phyloP scores from a whole-genome alignment of 2,329 filamentous ascomycete genomes.

The Pseudogymnoascus sp. region DNA sequence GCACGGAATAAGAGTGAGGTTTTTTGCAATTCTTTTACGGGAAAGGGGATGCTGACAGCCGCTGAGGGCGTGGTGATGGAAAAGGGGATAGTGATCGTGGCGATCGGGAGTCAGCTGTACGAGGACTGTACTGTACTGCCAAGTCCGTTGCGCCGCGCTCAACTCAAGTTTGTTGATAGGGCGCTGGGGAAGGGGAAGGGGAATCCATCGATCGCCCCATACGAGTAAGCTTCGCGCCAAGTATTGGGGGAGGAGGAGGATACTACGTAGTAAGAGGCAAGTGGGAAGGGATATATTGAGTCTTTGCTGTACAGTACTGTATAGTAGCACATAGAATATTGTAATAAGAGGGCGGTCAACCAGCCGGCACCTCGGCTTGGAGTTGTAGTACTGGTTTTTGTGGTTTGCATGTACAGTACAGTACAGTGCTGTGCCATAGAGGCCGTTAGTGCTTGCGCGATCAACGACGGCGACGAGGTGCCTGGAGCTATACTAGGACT shows the following conservation, averaged over 20 bases:
- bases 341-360: not conserved
- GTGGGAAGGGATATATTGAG: not conserved
- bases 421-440: no score
- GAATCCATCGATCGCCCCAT: not conserved
- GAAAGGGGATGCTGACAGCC: not conserved
- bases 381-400: not conserved
- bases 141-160: not conserved
- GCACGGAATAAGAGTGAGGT: not conserved
- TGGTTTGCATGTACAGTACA: not conserved
- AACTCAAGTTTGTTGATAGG: not conserved
- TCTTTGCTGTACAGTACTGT: not conserved
- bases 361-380: not conserved
- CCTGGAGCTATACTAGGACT: not conserved
- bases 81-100: not conserved
- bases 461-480: not conserved
- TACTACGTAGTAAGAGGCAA: not conserved
- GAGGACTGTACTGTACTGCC: not conserved
- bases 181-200: not conserved
- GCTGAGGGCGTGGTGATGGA: not conserved
- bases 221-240: not conserved
- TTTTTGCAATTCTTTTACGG: not conserved
- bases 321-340: not conserved
- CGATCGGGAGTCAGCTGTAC: conserved; percentile 1
- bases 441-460: not conserved
- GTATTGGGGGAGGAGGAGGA: not conserved